Evolutionary conservation across 2,329 filamentous ascomycete species (phyloP), one percentile per base, ranked within the genome.

Genomic region (Penicillium corylophilum): DNA sequence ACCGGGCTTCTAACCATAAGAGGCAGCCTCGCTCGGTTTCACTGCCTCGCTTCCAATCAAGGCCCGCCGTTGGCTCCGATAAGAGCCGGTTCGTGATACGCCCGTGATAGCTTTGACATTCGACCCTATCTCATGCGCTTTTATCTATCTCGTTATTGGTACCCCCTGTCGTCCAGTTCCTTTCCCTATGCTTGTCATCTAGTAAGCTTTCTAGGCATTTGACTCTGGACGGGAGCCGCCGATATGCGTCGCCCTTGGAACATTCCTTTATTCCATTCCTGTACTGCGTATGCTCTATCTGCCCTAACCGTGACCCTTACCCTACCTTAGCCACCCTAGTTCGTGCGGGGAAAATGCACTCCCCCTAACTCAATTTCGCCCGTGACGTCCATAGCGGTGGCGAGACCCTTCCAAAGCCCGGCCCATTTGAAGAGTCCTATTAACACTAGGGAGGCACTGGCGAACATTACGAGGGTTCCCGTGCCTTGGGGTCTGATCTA

Each of bases 191-290:
- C 26, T 23, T 45, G 22, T 41, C 15, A 16, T 22, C 8, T 9
- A 39, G 6, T 39, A 54, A 56, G 44, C 53, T 48, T 56, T 45
- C 26, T 18, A 16, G 23, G 22, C 20, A 10, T 22, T 13, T 38
- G 36, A 23, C 24, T 12, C 16, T 22, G 16, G 9, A 50, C 54
- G 57, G 58, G 39, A 35, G 12, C 36, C 57, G 55, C 57, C 55
- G 57, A 60, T 42, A 9, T 54, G 57, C 57, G 55, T 36, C 5
- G n/a, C n/a, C n/a, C n/a, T n/a, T n/a, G n/a, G 20, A 31, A 38
- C 16, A 1, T 36, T 33, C 29, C 29, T 6, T 13, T 36, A 10
- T n/a, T 35, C n/a, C n/a, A n/a, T n/a, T n/a, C n/a, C n/a, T n/a
- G n/a, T n/a, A n/a, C n/a, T n/a, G n/a, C n/a, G n/a, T n/a, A n/a